Conservation (phyloP, 2,329 filamentous ascomycete genomes). For the Chalaropsis thielavioides region DNA sequence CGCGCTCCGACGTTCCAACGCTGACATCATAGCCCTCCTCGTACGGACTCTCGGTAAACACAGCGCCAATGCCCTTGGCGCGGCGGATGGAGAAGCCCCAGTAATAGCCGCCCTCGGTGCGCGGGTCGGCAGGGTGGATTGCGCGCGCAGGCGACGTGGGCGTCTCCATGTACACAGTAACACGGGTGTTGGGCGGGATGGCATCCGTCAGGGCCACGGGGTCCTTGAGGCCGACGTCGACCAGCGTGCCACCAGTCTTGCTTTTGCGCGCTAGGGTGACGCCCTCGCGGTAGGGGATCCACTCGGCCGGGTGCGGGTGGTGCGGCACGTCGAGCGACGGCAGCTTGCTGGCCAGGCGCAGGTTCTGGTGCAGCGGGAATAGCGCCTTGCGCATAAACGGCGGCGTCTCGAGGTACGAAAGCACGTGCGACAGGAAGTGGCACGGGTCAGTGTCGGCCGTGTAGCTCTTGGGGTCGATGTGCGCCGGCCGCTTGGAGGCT, state of each 20-base stretch:
- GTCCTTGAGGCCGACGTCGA: constrained; percentile 43
- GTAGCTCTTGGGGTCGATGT: constrained; percentile 38
- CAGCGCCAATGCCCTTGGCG: constrained; percentile 49
- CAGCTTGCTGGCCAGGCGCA: constrained; percentile 56
- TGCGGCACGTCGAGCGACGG: constrained; percentile 75
- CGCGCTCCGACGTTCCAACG: constrained; percentile 71
- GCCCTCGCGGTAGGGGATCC: constrained; percentile 67
- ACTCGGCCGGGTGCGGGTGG: constrained; percentile 61
- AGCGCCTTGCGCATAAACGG: constrained; percentile 64
- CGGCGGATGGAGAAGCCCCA: constrained; percentile 68
- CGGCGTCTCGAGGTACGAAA: constrained; percentile 72
- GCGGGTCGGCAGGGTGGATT: constrained; percentile 52
- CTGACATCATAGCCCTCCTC: constrained; percentile 69
- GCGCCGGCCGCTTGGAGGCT: constrained; percentile 30
- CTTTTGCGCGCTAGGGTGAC: constrained; percentile 38
- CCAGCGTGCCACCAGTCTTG: constrained; percentile 36
- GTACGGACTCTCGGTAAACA: constrained; percentile 64
- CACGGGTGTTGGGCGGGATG: constrained; percentile 55
- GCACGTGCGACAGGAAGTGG: constrained; percentile 64
- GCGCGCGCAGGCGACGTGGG: constrained; percentile 31
- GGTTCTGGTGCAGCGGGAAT: constrained; percentile 66
- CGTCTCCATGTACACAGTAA: constrained; percentile 54
- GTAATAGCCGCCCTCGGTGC: constrained; percentile 67
- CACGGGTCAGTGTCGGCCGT: constrained; percentile 62
- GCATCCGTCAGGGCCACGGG: constrained; percentile 41